Percentiles rank a stretch among this genome's conserved stretches.
These are phyloP conservation scores for Apiospora arundinis DNA, from an alignment of 2,329 filamentous ascomycete species.

Conservation along the genomic window DNA sequence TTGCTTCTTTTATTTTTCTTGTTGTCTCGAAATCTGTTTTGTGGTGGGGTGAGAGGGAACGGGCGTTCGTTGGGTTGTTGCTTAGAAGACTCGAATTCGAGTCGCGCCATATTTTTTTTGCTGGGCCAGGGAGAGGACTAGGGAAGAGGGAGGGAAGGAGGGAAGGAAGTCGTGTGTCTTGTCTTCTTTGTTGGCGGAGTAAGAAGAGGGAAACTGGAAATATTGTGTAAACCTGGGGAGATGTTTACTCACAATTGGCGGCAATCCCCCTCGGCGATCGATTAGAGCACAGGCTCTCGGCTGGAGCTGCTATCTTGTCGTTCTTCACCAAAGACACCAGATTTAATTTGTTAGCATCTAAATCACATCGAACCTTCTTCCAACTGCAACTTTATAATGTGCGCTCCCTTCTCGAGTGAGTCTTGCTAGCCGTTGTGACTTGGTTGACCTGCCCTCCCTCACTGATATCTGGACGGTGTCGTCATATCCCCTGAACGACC, in stretches of 20 bases:
- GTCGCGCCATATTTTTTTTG: slow-evolving; percentile 13
- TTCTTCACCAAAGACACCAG: slow-evolving; percentile 10
- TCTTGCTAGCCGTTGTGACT: not conserved
- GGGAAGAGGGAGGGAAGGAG: not conserved
- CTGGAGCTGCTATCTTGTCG: not conserved
- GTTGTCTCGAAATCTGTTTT: slow-evolving; percentile 4
- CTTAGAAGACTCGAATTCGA: slow-evolving; percentile 8
- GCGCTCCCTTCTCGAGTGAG: not conserved
- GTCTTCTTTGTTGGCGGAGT: not conserved
- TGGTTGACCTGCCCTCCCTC: not conserved
- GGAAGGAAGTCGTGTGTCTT: too few species aligned
- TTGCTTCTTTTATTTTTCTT: not conserved
- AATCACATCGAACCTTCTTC: slow-evolving; percentile 20
- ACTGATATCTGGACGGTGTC: not conserved
- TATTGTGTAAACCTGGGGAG: not conserved
- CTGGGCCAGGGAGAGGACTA: not conserved
- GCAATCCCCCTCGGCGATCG: not conserved
- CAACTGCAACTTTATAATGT: not conserved
- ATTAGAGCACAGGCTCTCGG: slow-evolving; percentile 2
- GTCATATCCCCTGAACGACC: not conserved
- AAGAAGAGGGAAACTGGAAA: slow-evolving; percentile 7
- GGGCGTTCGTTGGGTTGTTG: slow-evolving; percentile 8
- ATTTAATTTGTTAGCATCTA: slow-evolving; percentile 28
- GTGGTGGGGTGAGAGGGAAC: not conserved
- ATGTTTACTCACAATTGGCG: not conserved